A percentile compares a stretch with the other conserved stretches of the same genome.
phyloP scores from a whole-genome alignment of 768 basidiomycete genomes.

The Termitomyces sp. region DNA sequence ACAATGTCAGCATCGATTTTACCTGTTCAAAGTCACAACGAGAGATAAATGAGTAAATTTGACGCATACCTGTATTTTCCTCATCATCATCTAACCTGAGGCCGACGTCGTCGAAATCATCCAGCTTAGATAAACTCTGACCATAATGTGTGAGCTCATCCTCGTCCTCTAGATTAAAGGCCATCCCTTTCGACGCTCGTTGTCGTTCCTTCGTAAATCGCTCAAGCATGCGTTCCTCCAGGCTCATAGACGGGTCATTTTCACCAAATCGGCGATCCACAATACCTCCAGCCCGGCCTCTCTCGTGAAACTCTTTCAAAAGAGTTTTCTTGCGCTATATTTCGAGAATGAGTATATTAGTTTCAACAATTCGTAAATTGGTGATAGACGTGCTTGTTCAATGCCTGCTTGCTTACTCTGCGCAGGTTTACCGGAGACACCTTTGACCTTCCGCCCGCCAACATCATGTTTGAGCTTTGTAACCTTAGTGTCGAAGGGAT shows the following conservation, averaged over 20 bases:
- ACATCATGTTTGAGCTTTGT: conserved; percentile 93
- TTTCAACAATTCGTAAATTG: background rate
- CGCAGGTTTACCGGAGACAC: conserved; percentile 77
- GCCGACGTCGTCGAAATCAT: conserved; percentile 77
- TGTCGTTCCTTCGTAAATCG: conserved; percentile 92
- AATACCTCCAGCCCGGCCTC: conserved; percentile 81
- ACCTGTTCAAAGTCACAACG: conserved; percentile 33
- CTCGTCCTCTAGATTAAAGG: conserved; percentile 91
- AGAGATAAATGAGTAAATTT: background rate
- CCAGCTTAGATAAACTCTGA: conserved; percentile 78
- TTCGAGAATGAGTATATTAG: background rate
- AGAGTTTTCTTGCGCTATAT: conserved; percentile 80
- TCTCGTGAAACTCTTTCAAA: conserved; percentile 82
- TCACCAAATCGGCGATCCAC: conserved; percentile 96
- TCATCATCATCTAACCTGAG: conserved; percentile 59
- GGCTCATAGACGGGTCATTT: conserved; percentile 85
- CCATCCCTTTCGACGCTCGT: conserved; percentile 64
- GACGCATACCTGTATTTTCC: conserved; percentile 37
- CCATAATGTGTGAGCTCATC: conserved; percentile 91
- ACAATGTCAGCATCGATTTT: conserved; percentile 69
- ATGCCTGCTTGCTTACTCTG: conserved; percentile 88
- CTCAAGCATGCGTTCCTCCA: conserved; percentile 96
- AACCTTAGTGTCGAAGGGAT: conserved; percentile 93
- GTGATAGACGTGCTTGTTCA: conserved; percentile 65
- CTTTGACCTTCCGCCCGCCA: conserved; percentile 83